Percentiles rank a stretch among this genome's conserved stretches.
Evolutionary conservation across 257 asterid species (phyloP).

Genomic region (Solanum sejunctum): DNA sequence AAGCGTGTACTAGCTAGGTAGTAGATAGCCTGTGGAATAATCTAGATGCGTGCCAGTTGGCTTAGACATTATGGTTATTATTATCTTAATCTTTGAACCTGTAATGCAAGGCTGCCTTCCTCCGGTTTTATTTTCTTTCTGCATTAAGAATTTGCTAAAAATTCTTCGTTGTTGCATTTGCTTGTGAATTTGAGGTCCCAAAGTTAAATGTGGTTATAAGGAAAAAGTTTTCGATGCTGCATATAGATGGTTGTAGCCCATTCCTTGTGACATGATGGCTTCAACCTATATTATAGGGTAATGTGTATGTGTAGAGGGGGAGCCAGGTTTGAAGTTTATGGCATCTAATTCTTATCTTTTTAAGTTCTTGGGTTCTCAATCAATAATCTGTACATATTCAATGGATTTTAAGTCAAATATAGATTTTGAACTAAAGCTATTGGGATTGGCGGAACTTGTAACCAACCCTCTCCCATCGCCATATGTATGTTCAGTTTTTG

Average conservation of each 20-base stretch:
- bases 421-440: too few species aligned
- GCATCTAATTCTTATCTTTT: too few species aligned
- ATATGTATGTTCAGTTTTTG: neutral
- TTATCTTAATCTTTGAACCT: neutral
- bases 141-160: neutral
- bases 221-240: neutral
- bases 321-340: too few species aligned
- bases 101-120: neutral
- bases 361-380: too few species aligned
- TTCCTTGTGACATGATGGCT: neutral
- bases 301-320: too few species aligned
- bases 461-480: too few species aligned
- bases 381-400: too few species aligned
- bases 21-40: too few species aligned
- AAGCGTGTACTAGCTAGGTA: neutral
- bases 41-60: neutral
- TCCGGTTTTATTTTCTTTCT: neutral
- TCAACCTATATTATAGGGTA: neutral
- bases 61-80: neutral
- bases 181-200: neutral
- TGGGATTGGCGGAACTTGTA: too few species aligned
- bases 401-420: too few species aligned
- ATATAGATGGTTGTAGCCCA: neutral
- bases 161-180: neutral
- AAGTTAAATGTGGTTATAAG: neutral